Conservation (phyloP, 2,329 filamentous ascomycete species). For the Biscogniauxia sp. region DNA sequence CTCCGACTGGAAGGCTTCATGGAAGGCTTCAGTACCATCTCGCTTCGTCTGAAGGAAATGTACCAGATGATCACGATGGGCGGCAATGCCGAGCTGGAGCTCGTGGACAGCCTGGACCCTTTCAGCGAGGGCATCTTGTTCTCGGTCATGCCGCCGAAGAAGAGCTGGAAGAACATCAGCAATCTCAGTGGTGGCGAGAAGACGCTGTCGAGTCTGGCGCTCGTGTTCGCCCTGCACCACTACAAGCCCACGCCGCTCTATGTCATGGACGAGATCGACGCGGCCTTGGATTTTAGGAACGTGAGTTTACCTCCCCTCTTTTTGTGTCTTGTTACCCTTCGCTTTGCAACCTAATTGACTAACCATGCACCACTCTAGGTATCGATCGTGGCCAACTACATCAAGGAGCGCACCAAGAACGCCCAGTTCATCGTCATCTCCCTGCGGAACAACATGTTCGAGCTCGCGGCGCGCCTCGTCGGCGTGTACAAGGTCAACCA, state of each 20-base stretch:
- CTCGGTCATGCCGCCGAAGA: slow-evolving; percentile 98
- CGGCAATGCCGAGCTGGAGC: slow-evolving; percentile 93
- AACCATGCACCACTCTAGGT: slow-evolving; percentile 55
- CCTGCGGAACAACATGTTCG: slow-evolving; percentile 98
- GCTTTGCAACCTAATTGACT: slow-evolving; percentile 12
- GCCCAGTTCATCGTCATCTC: slow-evolving; percentile 99
- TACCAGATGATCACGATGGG: slow-evolving; percentile 99
- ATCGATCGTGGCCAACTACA: slow-evolving; percentile 96
- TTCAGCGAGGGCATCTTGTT: slow-evolving; percentile 97
- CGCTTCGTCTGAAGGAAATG: slow-evolving; percentile 95
- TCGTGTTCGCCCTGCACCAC: slow-evolving; percentile 97
- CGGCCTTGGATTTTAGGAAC: slow-evolving; percentile 95
- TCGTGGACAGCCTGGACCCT: slow-evolving; percentile 93
- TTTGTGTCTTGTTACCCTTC: neutral
- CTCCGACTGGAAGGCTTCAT: slow-evolving; percentile 95
- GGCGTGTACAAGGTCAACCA: slow-evolving; percentile 99
- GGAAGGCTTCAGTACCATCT: slow-evolving; percentile 94
- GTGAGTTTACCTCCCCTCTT: slow-evolving; percentile 55
- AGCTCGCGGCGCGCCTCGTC: slow-evolving; percentile 89
- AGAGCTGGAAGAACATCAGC: slow-evolving; percentile 99
- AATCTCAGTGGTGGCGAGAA: slow-evolving; percentile 97
- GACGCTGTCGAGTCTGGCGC: slow-evolving; percentile 85
- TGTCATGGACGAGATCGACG: slow-evolving; percentile 99
- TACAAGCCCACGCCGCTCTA: slow-evolving; percentile 97
- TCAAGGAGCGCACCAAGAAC: slow-evolving; percentile 98